Percentiles rank a stretch among this genome's conserved stretches.
phyloP scores from a whole-genome alignment of 306 rosid genomes.

The Vigna hirtella region DNA sequence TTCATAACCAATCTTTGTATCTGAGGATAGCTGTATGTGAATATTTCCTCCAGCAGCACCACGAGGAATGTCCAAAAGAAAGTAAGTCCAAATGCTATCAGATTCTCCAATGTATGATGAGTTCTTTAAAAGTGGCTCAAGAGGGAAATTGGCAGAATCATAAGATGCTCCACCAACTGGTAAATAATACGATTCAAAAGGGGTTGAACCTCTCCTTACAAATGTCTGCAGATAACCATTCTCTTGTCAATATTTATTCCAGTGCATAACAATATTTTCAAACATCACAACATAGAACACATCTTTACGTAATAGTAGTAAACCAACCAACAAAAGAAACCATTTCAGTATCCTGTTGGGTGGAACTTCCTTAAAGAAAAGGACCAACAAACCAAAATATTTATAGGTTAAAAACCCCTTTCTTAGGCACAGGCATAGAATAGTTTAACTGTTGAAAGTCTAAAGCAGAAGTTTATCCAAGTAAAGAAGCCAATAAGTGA shows the following conservation, averaged over 20 bases:
- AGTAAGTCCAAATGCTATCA: conserved; percentile 70
- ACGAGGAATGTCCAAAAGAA: conserved; percentile 69
- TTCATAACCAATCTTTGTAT: conserved; percentile 59
- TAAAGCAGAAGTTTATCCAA: neutral
- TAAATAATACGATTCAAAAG: conserved; percentile 82
- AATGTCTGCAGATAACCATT: conserved; percentile 84
- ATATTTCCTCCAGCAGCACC: conserved; percentile 89
- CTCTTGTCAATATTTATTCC: conserved; percentile 58
- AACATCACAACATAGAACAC: conserved; percentile 48
- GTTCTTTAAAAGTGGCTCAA: conserved; percentile 68
- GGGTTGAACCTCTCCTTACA: conserved; percentile 60
- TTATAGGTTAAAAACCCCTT: neutral
- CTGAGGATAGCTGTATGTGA: conserved; percentile 62
- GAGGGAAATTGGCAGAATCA: conserved; percentile 63
- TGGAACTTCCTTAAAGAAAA: conserved; percentile 6
- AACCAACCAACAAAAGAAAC: neutral
- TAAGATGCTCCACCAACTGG: conserved; percentile 61
- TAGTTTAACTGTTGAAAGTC: conserved; percentile 10
- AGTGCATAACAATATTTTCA: conserved; percentile 50
- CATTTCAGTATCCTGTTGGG: neutral
- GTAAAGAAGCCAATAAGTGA: conserved; percentile 23
- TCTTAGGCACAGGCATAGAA: conserved; percentile 13
- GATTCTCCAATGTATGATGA: conserved; percentile 52
- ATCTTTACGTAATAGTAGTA: conserved; percentile 19
- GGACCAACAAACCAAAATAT: neutral